Evolutionary conservation across 2,329 filamentous ascomycete species (phyloP).

Genomic region (Beauveria pseudobassiana): DNA sequence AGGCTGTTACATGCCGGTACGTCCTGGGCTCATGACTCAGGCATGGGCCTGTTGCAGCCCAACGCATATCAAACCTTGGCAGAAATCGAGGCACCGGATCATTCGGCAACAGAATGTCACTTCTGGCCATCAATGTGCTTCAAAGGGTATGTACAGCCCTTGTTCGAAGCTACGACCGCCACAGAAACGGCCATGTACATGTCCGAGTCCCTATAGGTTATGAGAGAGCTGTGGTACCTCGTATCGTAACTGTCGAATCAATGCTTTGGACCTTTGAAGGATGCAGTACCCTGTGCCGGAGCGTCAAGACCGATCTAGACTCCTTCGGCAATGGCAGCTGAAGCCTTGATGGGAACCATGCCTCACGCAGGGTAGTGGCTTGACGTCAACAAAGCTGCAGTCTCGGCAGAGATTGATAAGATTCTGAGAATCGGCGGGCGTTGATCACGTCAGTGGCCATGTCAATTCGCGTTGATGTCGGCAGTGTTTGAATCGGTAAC

Average conservation of each 20-base stretch:
- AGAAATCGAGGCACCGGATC: too few relatives aligned
- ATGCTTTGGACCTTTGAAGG: not conserved
- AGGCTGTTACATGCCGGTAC: not conserved
- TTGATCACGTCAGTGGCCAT: not conserved
- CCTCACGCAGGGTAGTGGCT: not conserved
- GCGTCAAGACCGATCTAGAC: not conserved
- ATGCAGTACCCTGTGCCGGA: not conserved
- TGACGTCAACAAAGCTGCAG: not conserved
- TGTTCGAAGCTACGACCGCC: too few relatives aligned
- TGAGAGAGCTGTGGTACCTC: too few relatives aligned
- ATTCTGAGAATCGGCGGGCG: not conserved
- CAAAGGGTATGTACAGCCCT: too few relatives aligned
- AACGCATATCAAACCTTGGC: too few relatives aligned
- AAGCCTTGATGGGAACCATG: not conserved
- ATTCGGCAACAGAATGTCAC: too few relatives aligned
- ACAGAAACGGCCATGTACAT: too few relatives aligned
- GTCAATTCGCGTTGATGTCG: not conserved
- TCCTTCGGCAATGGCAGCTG: not conserved
- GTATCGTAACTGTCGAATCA: too few relatives aligned
- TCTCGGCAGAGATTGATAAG: not conserved
- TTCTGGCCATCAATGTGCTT: too few relatives aligned
- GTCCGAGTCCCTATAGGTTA: too few relatives aligned
- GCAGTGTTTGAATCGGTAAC: not conserved
- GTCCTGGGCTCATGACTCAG: not conserved
- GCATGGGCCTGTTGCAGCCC: too few relatives aligned